Evolutionary conservation across 371 early-diverging fungal genomes (phyloP), one percentile per base, ranked within the genome.

Genomic region (Mortierella sp.): DNA sequence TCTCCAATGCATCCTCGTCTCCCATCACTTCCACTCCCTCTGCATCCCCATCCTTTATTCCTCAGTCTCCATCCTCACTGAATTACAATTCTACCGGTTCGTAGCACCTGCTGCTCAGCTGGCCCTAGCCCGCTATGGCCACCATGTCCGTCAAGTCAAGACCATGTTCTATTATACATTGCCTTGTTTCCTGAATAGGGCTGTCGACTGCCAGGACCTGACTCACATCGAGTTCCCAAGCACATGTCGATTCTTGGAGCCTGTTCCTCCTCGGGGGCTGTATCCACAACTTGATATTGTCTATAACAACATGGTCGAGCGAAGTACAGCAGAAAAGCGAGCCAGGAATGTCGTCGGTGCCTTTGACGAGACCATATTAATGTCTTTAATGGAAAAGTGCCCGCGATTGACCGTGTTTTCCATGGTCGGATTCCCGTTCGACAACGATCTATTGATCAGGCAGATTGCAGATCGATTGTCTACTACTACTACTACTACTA

Each of bases 391-490:
- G 56, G 42, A 23, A 44, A 71, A 64, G 48, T 37, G 60, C 21
- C 56, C 60, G 0, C 59, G 65, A 24, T 49, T 71, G n/a, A 41
- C 64, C 6, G 43, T 50, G 12, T 64, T 71, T 59, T 24, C 44
- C 8, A 50, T 59, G 56, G 42, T 23, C 4, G 70, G 70, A 6
- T 71, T 64, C 21, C 72, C 72, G 15, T 71, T 71, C 31, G 56
- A 60, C n/a, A 43, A 56, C 23, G 65, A 71, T 9, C 50, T 49
- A 9, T 44, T 71, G 56, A 49, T 71, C 42, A 39, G 39, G 6
- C 31, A n/a, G 46, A 60, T 71, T 11, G 64, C 51, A 0, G 55
- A 64, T 49, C 59, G 43, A 26, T 30, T 64, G 15, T 26, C 26
- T 17, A 11, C 14, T 28, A 19, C 21, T 2, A 14, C 47, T 17